Base-by-base conservation (phyloP, 495 filamentous ascomycete genomes). In the Pseudomonodictys pantanalensis region DNA sequence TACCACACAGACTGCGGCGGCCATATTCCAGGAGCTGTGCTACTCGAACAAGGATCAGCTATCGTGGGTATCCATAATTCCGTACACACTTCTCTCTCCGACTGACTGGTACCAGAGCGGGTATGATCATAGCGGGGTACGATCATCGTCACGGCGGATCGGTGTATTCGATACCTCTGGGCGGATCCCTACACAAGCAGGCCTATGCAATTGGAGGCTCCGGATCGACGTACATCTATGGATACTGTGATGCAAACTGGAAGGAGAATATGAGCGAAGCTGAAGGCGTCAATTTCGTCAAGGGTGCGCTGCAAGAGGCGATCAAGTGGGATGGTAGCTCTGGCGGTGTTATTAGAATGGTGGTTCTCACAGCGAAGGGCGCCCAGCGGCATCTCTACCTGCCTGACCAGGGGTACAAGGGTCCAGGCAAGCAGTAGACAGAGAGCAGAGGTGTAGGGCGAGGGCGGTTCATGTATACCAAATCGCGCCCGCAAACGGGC, bases 251-350 rank as follows among this genome's bases (percentile, higher is more conserved):
- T 73, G 86, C 91, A 48, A 82, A 98, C 80, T 98, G 93, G 93
- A 86, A 82, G 69, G 95, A 97, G 71, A 83, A 84, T 65, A 97
- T 98, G 92, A 88, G 87, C 23, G 92, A 98, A 80, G 79, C 82
- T 39, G 91, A 95, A 58, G 95, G 93, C n/a, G 81, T 98, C 55
- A 74, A 84, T 25, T 98, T 97, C 64, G 95, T 98, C 66, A 96
- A 95, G 72, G 86, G 83, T 38, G 83, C 93, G 10, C 75, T 98
- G 72, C 79, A 83, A 68, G 92, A 98, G 77, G 93, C 93, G 12
- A 95, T 98, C 79, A 96, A 95, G 76, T 97, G 93, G 93, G 93
- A 98, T 72, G 92, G 93, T 41, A 96, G 92, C 78, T 97, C 95
- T 10, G 93, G 93, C 52, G 93, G 95, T 72, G 93, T 98, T 44